Percentiles rank a stretch among this genome's conserved stretches.
Conservation (phyloP, 345 rosid species). For the Hirschfeldia incana region DNA sequence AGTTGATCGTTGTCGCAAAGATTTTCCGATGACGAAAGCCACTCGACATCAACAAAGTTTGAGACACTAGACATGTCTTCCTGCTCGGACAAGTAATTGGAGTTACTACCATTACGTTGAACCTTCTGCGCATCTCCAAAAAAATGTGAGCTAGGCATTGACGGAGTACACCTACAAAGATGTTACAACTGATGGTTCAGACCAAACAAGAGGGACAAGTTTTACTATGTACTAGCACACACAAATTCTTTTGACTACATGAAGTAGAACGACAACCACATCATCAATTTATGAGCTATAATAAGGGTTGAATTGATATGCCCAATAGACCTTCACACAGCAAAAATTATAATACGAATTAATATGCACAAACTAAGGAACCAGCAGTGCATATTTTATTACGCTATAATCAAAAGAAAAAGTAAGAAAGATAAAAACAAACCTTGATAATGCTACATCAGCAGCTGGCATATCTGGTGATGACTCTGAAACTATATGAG, state of each 20-base stretch:
- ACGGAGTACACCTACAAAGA: conserved; percentile 59
- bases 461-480: neutral
- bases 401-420: neutral
- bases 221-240: neutral
- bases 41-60: conserved; percentile 83
- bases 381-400: neutral
- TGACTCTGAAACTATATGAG: neutral
- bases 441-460: neutral
- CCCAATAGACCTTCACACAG: neutral
- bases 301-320: neutral
- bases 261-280: neutral
- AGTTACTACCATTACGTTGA: conserved; percentile 48
- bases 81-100: conserved; percentile 54
- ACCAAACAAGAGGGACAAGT: neutral
- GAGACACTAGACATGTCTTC: conserved; percentile 65
- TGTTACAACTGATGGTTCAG: neutral
- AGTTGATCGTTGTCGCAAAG: conserved; percentile 68
- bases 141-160: conserved; percentile 64
- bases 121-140: conserved; percentile 71
- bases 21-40: conserved; percentile 86
- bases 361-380: neutral
- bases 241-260: neutral
- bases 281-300: neutral
- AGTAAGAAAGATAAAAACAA: neutral
- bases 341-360: neutral